phyloP scores from a whole-genome alignment of 2,329 filamentous ascomycete genomes.

The Daldinia sp. region DNA sequence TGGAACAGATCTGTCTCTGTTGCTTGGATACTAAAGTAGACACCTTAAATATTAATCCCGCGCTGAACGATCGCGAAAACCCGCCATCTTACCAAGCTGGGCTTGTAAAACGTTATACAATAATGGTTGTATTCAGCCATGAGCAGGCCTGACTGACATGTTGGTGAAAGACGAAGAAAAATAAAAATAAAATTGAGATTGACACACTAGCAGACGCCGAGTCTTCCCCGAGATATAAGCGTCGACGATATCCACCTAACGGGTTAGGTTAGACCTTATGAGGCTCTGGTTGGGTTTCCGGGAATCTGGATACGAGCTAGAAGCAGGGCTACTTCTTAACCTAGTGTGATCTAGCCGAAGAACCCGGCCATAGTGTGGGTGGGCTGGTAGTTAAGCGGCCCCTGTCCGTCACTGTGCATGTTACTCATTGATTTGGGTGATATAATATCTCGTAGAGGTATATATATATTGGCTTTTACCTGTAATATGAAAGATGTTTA shows the following conservation, averaged over 20 bases:
- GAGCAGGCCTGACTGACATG: background rate
- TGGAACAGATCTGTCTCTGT: no score
- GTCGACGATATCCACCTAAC: background rate
- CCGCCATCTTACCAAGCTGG: background rate
- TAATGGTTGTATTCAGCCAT: background rate
- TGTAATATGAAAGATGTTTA: background rate
- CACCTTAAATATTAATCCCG: background rate
- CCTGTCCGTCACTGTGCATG: background rate
- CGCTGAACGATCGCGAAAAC: background rate
- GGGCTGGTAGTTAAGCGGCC: background rate
- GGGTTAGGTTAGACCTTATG: background rate
- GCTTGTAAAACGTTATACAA: background rate
- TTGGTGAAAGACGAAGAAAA: no score
- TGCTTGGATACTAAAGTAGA: no score
- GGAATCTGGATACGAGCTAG: background rate
- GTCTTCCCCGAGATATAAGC: background rate
- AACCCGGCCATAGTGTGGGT: background rate
- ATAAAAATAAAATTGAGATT: background rate
- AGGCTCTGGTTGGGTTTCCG: background rate
- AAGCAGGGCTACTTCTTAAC: background rate
- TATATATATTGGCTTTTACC: background rate
- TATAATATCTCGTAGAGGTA: background rate
- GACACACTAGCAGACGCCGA: background rate
- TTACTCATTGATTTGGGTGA: background rate
- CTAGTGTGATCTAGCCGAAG: background rate